phyloP scores from a whole-genome alignment of 257 asterid species.

The Solanum chiquidenum region DNA sequence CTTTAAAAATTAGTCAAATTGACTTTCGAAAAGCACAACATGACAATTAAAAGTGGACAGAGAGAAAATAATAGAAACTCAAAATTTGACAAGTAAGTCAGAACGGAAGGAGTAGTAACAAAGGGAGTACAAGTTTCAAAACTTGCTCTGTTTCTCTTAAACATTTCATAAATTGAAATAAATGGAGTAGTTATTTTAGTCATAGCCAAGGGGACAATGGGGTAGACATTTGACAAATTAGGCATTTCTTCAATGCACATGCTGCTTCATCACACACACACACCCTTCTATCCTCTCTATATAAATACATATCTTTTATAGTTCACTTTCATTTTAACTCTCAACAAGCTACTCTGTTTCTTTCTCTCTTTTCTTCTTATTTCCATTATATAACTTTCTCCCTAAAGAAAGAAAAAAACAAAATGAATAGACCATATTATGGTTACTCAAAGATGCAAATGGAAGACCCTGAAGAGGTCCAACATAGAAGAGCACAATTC shows the following conservation, averaged over 20 bases:
- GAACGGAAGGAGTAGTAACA: too few species aligned
- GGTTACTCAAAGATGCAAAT: slow-evolving; percentile 41
- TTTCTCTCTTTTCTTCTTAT: not conserved
- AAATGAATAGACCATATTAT: slow-evolving; percentile 24
- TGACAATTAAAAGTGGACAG: too few species aligned
- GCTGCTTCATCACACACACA: slow-evolving; percentile 21
- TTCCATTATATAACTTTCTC: not conserved
- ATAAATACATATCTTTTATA: slow-evolving; percentile 27
- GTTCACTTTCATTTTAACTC: not conserved
- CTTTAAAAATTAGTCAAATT: too few species aligned
- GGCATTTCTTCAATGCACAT: slow-evolving; percentile 14
- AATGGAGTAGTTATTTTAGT: not conserved
- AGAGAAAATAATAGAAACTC: too few species aligned
- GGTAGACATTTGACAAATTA: not conserved
- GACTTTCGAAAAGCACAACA: too few species aligned
- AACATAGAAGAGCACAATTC: slow-evolving; percentile 59
- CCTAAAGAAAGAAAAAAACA: not conserved
- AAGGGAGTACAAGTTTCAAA: not conserved
- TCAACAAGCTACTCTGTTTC: not conserved
- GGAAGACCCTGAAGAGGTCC: slow-evolving; percentile 52
- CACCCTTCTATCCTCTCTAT: slow-evolving; percentile 11
- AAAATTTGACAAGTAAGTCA: too few species aligned
- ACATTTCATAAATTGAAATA: not conserved
- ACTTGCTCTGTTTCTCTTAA: not conserved
- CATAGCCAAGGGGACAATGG: not conserved